phyloP scores from a whole-genome alignment of 2,329 filamentous ascomycete species.

The Ascosphaera apis region DNA sequence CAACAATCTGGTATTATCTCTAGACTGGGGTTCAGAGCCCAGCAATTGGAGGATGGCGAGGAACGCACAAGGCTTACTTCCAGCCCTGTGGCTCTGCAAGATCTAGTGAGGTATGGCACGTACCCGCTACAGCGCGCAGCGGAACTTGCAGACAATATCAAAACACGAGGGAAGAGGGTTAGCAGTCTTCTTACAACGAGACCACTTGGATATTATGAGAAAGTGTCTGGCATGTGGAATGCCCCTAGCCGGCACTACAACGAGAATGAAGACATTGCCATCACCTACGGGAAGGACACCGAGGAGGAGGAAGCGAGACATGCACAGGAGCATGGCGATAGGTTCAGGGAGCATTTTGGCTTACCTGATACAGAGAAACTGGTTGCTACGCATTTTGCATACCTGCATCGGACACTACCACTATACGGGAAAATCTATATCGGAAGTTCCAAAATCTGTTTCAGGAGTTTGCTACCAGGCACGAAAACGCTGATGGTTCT shows the following conservation, averaged over 20 bases:
- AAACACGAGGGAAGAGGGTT: slow-evolving; percentile 57
- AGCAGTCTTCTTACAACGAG: slow-evolving; percentile 64
- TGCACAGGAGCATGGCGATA: slow-evolving; percentile 32
- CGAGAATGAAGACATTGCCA: slow-evolving; percentile 38
- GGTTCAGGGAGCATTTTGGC: slow-evolving; percentile 77
- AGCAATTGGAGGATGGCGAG: too few species aligned
- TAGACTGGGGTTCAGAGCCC: too few species aligned
- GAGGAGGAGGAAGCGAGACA: slow-evolving; percentile 39
- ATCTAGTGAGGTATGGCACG: slow-evolving; percentile 36
- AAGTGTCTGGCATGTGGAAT: slow-evolving; percentile 92
- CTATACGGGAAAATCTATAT: slow-evolving; percentile 95
- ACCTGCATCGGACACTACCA: slow-evolving; percentile 69
- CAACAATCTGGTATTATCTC: too few species aligned
- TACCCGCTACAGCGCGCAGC: slow-evolving; percentile 70
- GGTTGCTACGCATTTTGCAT: slow-evolving; percentile 77
- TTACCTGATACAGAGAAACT: slow-evolving; percentile 65
- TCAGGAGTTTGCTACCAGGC: slow-evolving; percentile 70
- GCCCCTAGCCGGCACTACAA: slow-evolving; percentile 78
- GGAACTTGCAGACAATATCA: slow-evolving; percentile 61
- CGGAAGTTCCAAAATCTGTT: slow-evolving; percentile 70
- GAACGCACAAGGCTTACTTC: background rate
- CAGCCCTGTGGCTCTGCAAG: slow-evolving; percentile 28
- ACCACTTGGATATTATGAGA: slow-evolving; percentile 90
- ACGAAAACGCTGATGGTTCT: slow-evolving; percentile 83
- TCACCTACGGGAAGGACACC: slow-evolving; percentile 17